A percentile compares a stretch with the other conserved stretches of the same genome.
phyloP scores from a whole-genome alignment of 495 filamentous ascomycete species.

The Astrothelium subdiscretum region DNA sequence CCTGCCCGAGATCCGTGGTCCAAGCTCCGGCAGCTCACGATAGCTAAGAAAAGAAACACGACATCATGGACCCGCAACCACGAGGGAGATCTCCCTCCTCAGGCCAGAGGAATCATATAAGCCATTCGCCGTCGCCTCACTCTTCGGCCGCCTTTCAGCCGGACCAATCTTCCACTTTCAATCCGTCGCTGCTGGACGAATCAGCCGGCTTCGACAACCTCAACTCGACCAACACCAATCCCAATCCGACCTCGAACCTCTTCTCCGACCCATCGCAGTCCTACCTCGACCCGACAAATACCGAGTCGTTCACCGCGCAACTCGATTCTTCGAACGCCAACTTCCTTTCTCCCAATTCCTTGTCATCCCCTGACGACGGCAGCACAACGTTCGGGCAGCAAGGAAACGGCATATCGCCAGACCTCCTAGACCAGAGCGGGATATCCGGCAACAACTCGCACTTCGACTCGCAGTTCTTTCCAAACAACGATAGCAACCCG shows the following conservation, averaged over 20 bases:
- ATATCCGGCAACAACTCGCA: slow-evolving; percentile 14
- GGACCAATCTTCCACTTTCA: slow-evolving; percentile 12
- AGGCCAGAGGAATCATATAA: slow-evolving; percentile 25
- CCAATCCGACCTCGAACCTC: slow-evolving; percentile 10
- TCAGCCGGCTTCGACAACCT: slow-evolving; percentile 9
- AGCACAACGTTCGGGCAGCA: slow-evolving; percentile 21
- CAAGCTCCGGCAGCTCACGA: not conserved
- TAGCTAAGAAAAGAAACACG: slow-evolving; percentile 6
- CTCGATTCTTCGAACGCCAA: slow-evolving; percentile 3
- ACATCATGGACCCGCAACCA: slow-evolving; percentile 24
- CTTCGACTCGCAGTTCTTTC: slow-evolving; percentile 19
- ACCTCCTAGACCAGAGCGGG: slow-evolving; percentile 19
- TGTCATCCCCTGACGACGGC: slow-evolving; percentile 5
- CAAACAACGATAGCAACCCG: slow-evolving; percentile 14
- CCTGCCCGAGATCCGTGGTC: not conserved
- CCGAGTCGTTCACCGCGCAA: slow-evolving; percentile 1
- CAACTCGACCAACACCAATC: slow-evolving; percentile 10
- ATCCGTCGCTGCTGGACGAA: slow-evolving; percentile 17
- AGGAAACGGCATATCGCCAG: slow-evolving; percentile 23
- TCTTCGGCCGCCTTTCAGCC: slow-evolving; percentile 17
- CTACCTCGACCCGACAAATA: slow-evolving; percentile 12
- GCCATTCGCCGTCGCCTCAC: slow-evolving; percentile 26
- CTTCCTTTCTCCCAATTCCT: slow-evolving; percentile 6
- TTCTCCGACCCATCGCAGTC: slow-evolving; percentile 1
- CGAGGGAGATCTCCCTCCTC: slow-evolving; percentile 25